Base-by-base conservation (phyloP, 1,284 basidiomycete species). In the Ganoderma multipileum region DNA sequence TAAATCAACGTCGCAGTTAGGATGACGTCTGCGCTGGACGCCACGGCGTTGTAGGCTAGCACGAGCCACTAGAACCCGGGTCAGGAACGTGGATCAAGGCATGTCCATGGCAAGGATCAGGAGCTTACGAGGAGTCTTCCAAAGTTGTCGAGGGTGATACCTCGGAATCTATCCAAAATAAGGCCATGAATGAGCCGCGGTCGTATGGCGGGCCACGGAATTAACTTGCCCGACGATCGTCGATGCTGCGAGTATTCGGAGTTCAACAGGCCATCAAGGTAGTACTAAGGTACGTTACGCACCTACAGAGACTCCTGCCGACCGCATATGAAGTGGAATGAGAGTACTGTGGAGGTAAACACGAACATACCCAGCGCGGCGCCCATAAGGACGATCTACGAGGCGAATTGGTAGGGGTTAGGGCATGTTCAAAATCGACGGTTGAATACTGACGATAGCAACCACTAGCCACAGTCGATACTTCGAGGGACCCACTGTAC, bases 1-100 rank as follows among this genome's bases (percentile, higher is more conserved):
- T 55, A 42, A 6, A 64, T 39, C 33, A 64, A 20, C 5, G 50
- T 55, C 36, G 50, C n/a, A 3, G 52, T 55, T 38, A 64, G 11
- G 9, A 64, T 64, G 8, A 64, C 26, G 26, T 64, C 63, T 11
- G 36, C 38, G 7, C 20, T n/a, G 16, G 50, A 52, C 26, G 63
- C 52, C 12, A 64, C 16, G 0, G 50, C 50, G 36, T 54, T 54
- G 38, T 52, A 52, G 5, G 63, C 63, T 12, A 52, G 28, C 0
- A 64, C 50, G 16, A 55, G 50, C 63, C 63, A 64, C 63, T 64
- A 11, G 8, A 1, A 4, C 9, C 7, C 2, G 38, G 26, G n/a
- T n/a, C 4, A 11, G 23, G 0, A 14, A 28, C 14, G 28, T 3
- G 28, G 9, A 52, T 0, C 23, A 12, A 52, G 23, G 2, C 18